Conservation (phyloP, 371 early-diverging fungal genomes). For the Mucor velutinosus region DNA sequence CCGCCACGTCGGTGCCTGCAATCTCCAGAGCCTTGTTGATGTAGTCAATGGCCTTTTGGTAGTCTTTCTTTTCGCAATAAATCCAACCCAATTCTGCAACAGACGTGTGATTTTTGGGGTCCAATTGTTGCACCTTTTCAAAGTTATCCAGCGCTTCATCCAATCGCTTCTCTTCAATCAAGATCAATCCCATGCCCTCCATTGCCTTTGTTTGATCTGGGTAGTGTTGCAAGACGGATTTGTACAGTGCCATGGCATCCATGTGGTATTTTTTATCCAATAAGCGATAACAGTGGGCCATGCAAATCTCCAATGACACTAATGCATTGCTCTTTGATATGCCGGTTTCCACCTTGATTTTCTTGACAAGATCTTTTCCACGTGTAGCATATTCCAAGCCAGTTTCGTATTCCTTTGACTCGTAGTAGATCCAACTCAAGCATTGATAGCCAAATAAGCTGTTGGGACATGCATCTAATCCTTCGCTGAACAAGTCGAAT, state of each 20-base stretch:
- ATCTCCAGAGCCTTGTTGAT: conserved; percentile 55
- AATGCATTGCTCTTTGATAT: conserved; percentile 39
- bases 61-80: conserved; percentile 54
- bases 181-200: conserved; percentile 46
- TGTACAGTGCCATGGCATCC: conserved; percentile 56
- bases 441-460: conserved; percentile 57
- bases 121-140: conserved; percentile 47
- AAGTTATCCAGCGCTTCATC: conserved; percentile 62
- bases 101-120: conserved; percentile 50
- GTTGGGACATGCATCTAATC: conserved; percentile 46
- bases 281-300: conserved; percentile 67
- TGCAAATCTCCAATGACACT: conserved; percentile 60
- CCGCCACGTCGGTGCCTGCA: conserved; percentile 42
- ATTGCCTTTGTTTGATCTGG: conserved; percentile 54
- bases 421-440: conserved; percentile 57
- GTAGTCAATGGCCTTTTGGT: conserved; percentile 58
- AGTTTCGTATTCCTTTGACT: conserved; percentile 57
- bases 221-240: conserved; percentile 50
- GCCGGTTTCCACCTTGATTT: conserved; percentile 38
- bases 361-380: conserved; percentile 48
- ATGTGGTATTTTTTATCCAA: conserved; percentile 55
- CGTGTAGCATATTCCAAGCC: conserved; percentile 65
- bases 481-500: conserved; percentile 52
- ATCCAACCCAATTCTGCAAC: conserved; percentile 70
- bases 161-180: conserved; percentile 40